Percentiles rank a stretch among this genome's conserved stretches.
phyloP scores from a whole-genome alignment of 352 stramenopile genomes.

The Phytophthora quininea region DNA sequence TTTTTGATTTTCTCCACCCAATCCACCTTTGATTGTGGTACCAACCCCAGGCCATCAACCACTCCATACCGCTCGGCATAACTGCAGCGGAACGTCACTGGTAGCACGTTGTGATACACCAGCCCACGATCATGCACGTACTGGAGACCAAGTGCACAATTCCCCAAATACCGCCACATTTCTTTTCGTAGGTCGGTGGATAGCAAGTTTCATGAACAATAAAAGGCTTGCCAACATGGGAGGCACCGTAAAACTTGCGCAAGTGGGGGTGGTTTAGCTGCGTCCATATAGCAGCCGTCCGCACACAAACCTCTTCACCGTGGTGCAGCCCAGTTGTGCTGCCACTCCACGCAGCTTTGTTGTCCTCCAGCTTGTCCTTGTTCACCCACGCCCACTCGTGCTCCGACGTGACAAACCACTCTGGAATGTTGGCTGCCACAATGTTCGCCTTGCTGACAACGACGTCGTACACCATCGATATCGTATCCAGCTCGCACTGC shows the following conservation, averaged over 20 bases:
- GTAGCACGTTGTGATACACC: slow-evolving; percentile 30
- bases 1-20: slow-evolving; percentile 15
- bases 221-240: slow-evolving; percentile 38
- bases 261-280: slow-evolving; percentile 39
- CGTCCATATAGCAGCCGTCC: slow-evolving; percentile 30
- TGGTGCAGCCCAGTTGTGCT: slow-evolving; percentile 3
- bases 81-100: slow-evolving; percentile 19
- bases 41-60: slow-evolving; percentile 28
- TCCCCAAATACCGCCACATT: slow-evolving; percentile 31
- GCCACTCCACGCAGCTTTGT: slow-evolving; percentile 20
- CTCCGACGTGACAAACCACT: slow-evolving; percentile 42
- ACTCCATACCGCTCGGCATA: slow-evolving; percentile 33
- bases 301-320: slow-evolving; percentile 31
- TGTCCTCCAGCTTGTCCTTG: slow-evolving; percentile 34
- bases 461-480: slow-evolving; percentile 36
- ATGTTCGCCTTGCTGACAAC: slow-evolving; percentile 23
- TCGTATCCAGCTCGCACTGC: slow-evolving; percentile 27
- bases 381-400: slow-evolving; percentile 35
- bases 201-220: slow-evolving; percentile 37
- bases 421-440: slow-evolving; percentile 26
- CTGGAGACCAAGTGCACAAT: slow-evolving; percentile 36
- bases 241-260: slow-evolving; percentile 40
- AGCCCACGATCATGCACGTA: slow-evolving; percentile 39
- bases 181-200: slow-evolving; percentile 33
- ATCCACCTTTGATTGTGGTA: slow-evolving; percentile 23